These are phyloP conservation scores for Leccinum subgranulosum DNA, from an alignment of 768 basidiomycete genomes.

Conservation along the genomic window DNA sequence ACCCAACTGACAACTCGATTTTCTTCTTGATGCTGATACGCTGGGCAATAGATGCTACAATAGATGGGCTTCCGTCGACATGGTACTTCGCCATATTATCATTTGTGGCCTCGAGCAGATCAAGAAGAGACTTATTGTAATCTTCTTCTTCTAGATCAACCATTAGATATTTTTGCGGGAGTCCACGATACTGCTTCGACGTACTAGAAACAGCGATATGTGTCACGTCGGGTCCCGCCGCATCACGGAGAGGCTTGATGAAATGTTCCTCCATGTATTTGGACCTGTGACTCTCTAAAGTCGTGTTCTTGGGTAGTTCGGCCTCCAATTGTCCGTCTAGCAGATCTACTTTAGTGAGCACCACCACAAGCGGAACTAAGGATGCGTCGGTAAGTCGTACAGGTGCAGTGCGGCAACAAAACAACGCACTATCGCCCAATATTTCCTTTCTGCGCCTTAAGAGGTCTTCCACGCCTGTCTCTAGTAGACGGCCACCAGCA, in stretches of 20 bases:
- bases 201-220: constrained; percentile 11
- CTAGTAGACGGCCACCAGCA: constrained; percentile 14
- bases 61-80: no score
- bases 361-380: background rate
- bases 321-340: constrained; percentile 1
- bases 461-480: constrained; percentile 12
- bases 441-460: constrained; percentile 3
- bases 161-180: background rate
- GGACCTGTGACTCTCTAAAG: background rate
- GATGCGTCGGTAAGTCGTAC: no score
- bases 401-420: background rate
- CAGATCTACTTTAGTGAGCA: no score
- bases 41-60: no score
- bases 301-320: background rate
- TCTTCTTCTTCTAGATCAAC: constrained; percentile 1
- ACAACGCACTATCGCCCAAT: background rate
- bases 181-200: background rate
- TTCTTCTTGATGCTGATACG: no score
- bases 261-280: background rate
- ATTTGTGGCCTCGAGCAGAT: background rate
- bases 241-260: background rate
- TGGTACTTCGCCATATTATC: no score
- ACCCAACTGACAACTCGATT: no score
- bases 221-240: background rate
- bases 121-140: background rate